Percentiles rank a stretch among this genome's conserved stretches.
Evolutionary conservation across 2,329 filamentous ascomycete species (phyloP).

Genomic region (Sodiomyces alkalinus): DNA sequence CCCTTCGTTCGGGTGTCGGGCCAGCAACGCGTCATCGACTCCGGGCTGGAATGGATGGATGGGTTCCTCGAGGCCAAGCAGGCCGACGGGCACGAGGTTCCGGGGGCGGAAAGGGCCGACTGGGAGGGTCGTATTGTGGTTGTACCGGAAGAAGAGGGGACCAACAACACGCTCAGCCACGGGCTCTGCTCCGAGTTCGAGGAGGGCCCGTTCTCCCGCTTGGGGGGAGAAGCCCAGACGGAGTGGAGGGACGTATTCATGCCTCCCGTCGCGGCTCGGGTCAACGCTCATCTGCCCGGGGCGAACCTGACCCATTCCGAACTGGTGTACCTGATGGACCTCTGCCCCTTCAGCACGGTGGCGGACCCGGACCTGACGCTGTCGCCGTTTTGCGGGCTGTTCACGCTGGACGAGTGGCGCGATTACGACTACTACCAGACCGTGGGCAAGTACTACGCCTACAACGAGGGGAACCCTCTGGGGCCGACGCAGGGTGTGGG

Average conservation of each 20-base stretch:
- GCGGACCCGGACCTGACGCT: conserved; percentile 37
- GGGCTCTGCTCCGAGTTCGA: conserved; percentile 59
- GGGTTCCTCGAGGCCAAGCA: conserved; percentile 46
- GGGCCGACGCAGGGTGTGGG: conserved; percentile 78
- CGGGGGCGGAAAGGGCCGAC: too few relatives aligned
- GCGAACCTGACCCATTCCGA: conserved; percentile 48
- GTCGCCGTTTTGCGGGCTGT: conserved; percentile 64
- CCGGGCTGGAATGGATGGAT: conserved; percentile 58
- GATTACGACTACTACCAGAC: conserved; percentile 70
- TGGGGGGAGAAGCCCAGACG: conserved; percentile 34
- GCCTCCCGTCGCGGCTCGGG: conserved; percentile 48
- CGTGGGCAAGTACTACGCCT: conserved; percentile 75
- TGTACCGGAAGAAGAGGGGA: conserved; percentile 48
- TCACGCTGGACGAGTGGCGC: conserved; percentile 57
- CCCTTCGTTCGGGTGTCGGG: conserved; percentile 63
- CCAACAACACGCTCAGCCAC: conserved; percentile 75
- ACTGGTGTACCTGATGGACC: conserved; percentile 65
- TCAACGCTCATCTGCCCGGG: conserved; percentile 55
- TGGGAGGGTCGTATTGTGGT: conserved; percentile 44
- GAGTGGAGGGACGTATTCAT: conserved; percentile 50
- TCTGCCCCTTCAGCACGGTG: conserved; percentile 78
- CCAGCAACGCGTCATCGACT: conserved; percentile 56
- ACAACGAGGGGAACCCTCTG: conserved; percentile 59
- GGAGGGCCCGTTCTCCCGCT: conserved; percentile 30
- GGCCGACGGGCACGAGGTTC: conserved; percentile 19